phyloP scores from a whole-genome alignment of 2,329 filamentous ascomycete species.

The Fusarium poae region DNA sequence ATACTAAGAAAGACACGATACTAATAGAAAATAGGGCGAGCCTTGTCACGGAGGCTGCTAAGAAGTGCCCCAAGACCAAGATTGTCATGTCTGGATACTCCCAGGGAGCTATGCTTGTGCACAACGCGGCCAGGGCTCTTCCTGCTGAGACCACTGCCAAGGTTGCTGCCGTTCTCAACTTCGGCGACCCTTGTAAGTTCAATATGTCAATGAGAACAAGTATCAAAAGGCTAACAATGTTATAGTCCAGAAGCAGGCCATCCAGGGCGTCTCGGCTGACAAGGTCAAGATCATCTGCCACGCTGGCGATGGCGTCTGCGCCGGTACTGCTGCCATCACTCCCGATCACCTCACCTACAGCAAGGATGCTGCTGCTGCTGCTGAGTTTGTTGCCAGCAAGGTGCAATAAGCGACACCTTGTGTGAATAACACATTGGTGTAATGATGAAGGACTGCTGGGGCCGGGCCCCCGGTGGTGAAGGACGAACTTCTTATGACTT shows the following conservation, averaged over 20 bases:
- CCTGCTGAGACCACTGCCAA: constrained; percentile 52
- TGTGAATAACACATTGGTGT: background rate
- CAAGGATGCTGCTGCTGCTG: constrained; percentile 49
- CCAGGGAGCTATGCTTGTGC: constrained; percentile 57
- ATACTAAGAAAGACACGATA: background rate
- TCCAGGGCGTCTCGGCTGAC: constrained; percentile 40
- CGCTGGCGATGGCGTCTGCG: constrained; percentile 52
- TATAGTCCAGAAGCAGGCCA: constrained; percentile 40
- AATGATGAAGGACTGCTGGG: background rate
- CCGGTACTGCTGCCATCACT: constrained; percentile 47
- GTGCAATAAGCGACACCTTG: constrained; percentile 21
- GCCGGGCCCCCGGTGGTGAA: background rate
- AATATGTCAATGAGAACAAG: background rate
- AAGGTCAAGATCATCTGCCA: constrained; percentile 52
- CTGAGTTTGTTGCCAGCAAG: constrained; percentile 47
- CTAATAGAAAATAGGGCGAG: constrained; percentile 33
- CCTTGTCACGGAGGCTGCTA: constrained; percentile 52
- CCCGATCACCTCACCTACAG: constrained; percentile 48
- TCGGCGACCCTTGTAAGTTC: constrained; percentile 49
- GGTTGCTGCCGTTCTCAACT: constrained; percentile 51
- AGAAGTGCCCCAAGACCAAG: constrained; percentile 59
- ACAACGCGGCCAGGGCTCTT: constrained; percentile 58
- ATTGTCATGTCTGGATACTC: constrained; percentile 63
- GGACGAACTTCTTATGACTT: constrained; percentile 2
- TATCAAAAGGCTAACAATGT: constrained; percentile 11